These are phyloP conservation scores for Auxenochlorella protothecoides DNA, from an alignment of 139 green algal genomes.

Conservation along the genomic window DNA sequence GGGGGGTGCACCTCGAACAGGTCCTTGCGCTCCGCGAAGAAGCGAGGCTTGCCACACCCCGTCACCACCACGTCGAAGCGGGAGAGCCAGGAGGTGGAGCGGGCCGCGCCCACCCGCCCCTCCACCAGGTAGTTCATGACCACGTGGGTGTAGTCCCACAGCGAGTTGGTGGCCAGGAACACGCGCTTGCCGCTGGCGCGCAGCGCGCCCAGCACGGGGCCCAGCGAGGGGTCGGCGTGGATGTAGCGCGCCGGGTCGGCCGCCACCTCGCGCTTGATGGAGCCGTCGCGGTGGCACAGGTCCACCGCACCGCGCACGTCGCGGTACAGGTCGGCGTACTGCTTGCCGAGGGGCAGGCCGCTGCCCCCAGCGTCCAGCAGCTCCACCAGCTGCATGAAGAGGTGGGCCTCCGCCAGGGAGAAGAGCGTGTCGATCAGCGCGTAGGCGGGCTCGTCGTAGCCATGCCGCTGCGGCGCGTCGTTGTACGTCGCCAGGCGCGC, in stretches of 20 bases:
- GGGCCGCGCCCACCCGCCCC: conserved; percentile 23
- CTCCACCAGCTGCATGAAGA: conserved; percentile 84
- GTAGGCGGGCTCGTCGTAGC: conserved; percentile 70
- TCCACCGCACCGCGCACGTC: conserved; percentile 91
- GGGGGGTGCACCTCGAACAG: conserved; percentile 55
- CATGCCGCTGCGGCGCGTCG: conserved; percentile 14
- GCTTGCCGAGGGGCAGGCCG: conserved; percentile 32
- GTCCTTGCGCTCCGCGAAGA: conserved; percentile 53
- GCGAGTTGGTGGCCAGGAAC: conserved; percentile 92
- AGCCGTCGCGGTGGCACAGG: conserved; percentile 91
- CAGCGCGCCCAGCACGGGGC: conserved; percentile 60
- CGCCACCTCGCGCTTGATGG: conserved; percentile 83
- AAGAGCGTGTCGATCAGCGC: conserved; percentile 95
- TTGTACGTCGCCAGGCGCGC: conserved; percentile 54
- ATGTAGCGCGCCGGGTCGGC: conserved; percentile 83
- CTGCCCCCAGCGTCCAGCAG: conserved; percentile 35
- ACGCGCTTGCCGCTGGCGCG: conserved; percentile 48
- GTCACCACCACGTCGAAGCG: conserved; percentile 87
- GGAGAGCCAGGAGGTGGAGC: conserved; percentile 61
- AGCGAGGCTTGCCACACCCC: conserved; percentile 69
- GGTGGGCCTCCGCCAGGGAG: conserved; percentile 82
- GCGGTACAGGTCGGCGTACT: conserved; percentile 45
- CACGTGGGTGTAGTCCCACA: conserved; percentile 98
- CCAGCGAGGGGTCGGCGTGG: conserved; percentile 58
- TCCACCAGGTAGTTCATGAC: conserved; percentile 91